Base-by-base conservation (phyloP, 345 rosid genomes). In the Melaleuca alternifolia region DNA sequence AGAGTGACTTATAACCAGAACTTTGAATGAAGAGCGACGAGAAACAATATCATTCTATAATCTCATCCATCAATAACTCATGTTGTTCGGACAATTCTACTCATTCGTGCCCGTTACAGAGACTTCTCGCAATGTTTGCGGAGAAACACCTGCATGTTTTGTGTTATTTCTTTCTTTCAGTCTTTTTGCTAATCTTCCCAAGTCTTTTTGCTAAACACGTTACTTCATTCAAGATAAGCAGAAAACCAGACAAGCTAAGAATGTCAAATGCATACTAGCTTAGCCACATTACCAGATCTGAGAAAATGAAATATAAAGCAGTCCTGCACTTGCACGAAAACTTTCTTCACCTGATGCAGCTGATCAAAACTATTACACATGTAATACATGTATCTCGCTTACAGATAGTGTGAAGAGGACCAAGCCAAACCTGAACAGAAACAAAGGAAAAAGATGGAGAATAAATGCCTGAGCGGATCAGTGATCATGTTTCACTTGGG, bases 401-500 rank as follows among this genome's bases (percentile, higher is more conserved):
- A 10, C 48, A 37, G 81, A 71, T 33, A 71, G 33, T 37, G 48
- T 71, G 81, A 71, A 37, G 48, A 71, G 26, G 79, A 71, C 81
- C 81, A 75, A 71, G 46, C 28, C 83, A 75, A 37, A 13, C 83
- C 57, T 85, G n/a, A 51, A 13, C 37, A 65, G 12, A 21, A 28
- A 30, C n/a, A 28, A 82, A 37, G 51, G 33, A 7, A 82, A 50
- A 30, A 4, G 5, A 46, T 48, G 28, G n/a, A 84, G 23, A 6
- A 52, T 24, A 18, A 71, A 41, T 37, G 26, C 33, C 81, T 2
- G 48, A 71, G 81, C 81, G 18, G 81, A 71, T 18, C 81, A 37
- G 10, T 24, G 50, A 26, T 21, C 28, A 1, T 28, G 61, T 11
- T 28, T 85, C 61, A 96, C 92, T 95, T 95, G 33, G 98, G 97